Evolutionary conservation across 2,329 filamentous ascomycete genomes (phyloP), one percentile per base, ranked within the genome.

Genomic region (Cladophialophora yegresii): DNA sequence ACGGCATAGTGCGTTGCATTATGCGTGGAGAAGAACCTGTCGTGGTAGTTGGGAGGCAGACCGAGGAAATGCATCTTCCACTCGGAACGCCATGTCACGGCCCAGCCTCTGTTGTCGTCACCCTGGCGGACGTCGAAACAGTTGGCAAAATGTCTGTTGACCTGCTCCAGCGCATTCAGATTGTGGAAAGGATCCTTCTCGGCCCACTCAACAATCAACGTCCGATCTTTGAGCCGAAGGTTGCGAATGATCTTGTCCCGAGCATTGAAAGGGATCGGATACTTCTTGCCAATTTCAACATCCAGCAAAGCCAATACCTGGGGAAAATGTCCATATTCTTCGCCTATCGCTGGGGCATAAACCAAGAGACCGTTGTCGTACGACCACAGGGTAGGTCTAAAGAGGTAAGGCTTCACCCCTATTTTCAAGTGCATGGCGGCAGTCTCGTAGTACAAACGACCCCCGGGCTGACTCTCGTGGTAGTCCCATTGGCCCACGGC

Each of bases 161-260:
- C 81, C 1, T 77, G 76, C 66, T 83, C 82, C 54, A 76, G 75
- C 62, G 82, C 79, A 71, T 84, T 83, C 23, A 83, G 73, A 72
- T 81, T 79, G 71, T 84, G 81, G 66, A 80, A 84, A 0, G 82
- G 75, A 30, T 80, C 76, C 1, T 77, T 73, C 70, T 86, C 83
- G 56, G 84, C 85, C 85, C 86, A 88, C 72, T 88, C 86, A n/a
- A 89, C 75, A 20, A 88, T 71, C n/a, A 89, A 75, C n/a, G 87
- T 76, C 1, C 77, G 77, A 36, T 82, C 76, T 33, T 81, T 79
- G 3, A 88, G 75, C 13, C 85, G 80, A 3, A 86, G 73, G 12
- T 85, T 80, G 12, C 86, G 79, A 28, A 88, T 76, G 36, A 83
- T 78, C 68, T 82, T 86, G 7, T 76, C 77, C 0, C 72, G 65